These are phyloP conservation scores for Pinus taeda DNA, from an alignment of 75 land plant species.

Conservation along the genomic window DNA sequence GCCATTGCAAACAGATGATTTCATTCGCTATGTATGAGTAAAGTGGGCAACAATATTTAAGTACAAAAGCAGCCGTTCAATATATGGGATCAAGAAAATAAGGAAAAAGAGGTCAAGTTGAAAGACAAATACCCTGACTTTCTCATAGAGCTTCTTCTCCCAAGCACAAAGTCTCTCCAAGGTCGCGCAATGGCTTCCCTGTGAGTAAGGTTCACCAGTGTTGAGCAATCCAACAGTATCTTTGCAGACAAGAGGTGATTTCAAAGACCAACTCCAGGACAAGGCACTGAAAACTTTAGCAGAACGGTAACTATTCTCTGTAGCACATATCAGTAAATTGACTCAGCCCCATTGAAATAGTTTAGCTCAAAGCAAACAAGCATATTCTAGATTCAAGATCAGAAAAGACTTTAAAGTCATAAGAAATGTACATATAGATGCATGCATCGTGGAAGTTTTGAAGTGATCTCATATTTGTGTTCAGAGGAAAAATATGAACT, in stretches of 20 bases:
- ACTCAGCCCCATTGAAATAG: neutral
- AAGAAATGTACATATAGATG: neutral
- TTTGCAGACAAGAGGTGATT: slow-evolving; percentile 39
- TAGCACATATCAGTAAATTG: neutral
- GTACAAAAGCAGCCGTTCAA: neutral
- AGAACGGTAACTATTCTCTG: slow-evolving; percentile 50
- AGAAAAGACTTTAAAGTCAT: neutral
- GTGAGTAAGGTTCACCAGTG: slow-evolving; percentile 25
- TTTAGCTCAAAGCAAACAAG: neutral
- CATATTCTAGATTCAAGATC: neutral
- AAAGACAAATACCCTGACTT: slow-evolving; percentile 65
- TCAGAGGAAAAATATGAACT: neutral
- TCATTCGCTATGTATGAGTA: neutral
- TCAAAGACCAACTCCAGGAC: slow-evolving; percentile 74
- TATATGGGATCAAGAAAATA: neutral
- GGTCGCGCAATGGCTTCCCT: slow-evolving; percentile 65
- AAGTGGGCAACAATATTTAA: slow-evolving; percentile 5
- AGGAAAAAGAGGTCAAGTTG: neutral
- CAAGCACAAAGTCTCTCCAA: slow-evolving; percentile 59
- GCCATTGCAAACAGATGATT: neutral
- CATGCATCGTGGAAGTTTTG: neutral
- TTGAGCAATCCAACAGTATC: slow-evolving; percentile 15
- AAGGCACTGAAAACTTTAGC: slow-evolving; percentile 65
- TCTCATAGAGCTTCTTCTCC: slow-evolving; percentile 79
- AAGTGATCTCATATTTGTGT: neutral